Conservation (phyloP, 352 stramenopile species). For the Pythium myriotylum region DNA sequence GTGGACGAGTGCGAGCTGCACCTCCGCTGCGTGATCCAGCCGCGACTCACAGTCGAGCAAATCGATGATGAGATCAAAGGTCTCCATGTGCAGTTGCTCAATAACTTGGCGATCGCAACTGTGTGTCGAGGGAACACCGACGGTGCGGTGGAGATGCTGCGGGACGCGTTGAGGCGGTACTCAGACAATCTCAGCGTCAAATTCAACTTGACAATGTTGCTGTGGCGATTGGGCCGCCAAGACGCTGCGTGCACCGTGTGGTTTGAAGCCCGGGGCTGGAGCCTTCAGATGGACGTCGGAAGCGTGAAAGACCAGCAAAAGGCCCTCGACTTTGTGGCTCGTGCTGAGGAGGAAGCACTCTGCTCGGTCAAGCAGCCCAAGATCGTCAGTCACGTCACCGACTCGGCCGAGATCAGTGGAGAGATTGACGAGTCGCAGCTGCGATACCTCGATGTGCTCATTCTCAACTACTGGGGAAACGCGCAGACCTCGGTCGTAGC, state of each 20-base stretch:
- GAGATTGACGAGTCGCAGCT: conserved; percentile 54
- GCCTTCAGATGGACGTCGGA: conserved; percentile 33
- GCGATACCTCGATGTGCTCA: conserved; percentile 56
- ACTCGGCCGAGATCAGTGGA: conserved; percentile 19
- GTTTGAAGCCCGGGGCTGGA: conserved; percentile 66
- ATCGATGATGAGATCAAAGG: conserved; percentile 31
- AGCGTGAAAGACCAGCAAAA: conserved; percentile 30
- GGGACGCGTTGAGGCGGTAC: conserved; percentile 44
- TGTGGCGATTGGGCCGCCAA: conserved; percentile 61
- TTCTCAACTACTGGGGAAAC: conserved; percentile 59
- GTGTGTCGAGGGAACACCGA: conserved; percentile 43
- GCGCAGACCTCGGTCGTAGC: conserved; percentile 31
- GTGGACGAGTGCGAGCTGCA: conserved; percentile 57
- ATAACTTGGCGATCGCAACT: conserved; percentile 69
- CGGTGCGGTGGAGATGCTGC: conserved; percentile 47
- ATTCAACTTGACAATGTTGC: conserved; percentile 80
- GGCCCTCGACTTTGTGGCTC: conserved; percentile 19
- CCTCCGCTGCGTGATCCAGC: conserved; percentile 38
- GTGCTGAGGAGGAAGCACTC: conserved; percentile 32
- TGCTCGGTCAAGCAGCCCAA: neutral
- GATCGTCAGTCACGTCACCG: conserved; percentile 40
- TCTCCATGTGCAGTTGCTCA: conserved; percentile 64
- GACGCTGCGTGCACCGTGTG: conserved; percentile 60
- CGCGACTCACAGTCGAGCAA: conserved; percentile 23
- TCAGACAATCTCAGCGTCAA: conserved; percentile 41